Evolutionary conservation across 192 early-diverging fungal species (phyloP), one percentile per base, ranked within the genome.

Genomic region (Backusella morwellensis): DNA sequence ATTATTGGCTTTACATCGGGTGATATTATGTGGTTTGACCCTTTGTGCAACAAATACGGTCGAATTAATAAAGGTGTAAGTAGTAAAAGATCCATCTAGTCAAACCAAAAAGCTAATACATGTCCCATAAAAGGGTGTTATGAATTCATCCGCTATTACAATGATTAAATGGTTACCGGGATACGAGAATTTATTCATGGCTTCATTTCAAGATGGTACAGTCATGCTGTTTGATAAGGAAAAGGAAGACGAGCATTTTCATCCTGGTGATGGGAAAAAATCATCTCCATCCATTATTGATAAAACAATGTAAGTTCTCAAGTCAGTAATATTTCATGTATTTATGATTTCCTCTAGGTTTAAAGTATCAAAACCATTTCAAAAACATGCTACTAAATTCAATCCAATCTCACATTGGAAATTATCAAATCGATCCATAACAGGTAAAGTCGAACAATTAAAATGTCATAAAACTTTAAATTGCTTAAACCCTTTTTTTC

Each of bases 161-260:
- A 90, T 91, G 80, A 88, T 98, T 8, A 90, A 90, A 80, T 99
- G 97, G 96, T 78, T 98, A 70, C 97, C 96, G 0, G 92, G 90
- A 15, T 95, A 93, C 0, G 94, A 96, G 66, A 93, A 80, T 44
- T 80, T 90, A 77, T 97, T 99, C 77, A 91, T 97, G 83, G 96
- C 89, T 3, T 90, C 94, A 1, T 96, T 91, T 36, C 88, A 91
- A 7, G 96, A 99, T 79, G 97, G 97, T 9, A 86, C 89, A 17
- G 85, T 97, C 21, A 86, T 97, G 80, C 83, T 95, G 17, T 93
- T 95, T 85, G 96, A 99, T 84, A 93, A 95, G 77, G 92, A 94
- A 14, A 91, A 92, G 70, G 96, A 98, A n/a, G 96, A 99, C 75
- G 90, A 89, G 70, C 68, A 71, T 5, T 91, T 87, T 68, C 68